Evolutionary conservation across 2,329 filamentous ascomycete genomes (phyloP), one percentile per base, ranked within the genome.

Genomic region (Fusarium anthophilum): DNA sequence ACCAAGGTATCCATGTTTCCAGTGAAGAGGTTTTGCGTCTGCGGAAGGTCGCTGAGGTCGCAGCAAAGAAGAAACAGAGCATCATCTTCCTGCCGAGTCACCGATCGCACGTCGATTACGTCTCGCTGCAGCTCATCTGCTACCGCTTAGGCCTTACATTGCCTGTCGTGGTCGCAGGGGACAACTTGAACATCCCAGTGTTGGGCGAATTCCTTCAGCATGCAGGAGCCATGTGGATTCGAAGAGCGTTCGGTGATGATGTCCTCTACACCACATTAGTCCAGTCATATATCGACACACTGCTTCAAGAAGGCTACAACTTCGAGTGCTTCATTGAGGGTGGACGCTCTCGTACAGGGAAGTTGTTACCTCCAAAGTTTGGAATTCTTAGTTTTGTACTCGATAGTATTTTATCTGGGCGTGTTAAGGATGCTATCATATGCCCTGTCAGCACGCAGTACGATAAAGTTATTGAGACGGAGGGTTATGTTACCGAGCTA

Each of bases 311-410:
- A 73, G 96, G 96, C 2, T 98, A 92, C 83, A 98, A 99, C 80
- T 90, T 99, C 55, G 96, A 98, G 82, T 99, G 96, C 82, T 99
- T 99, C 78, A 97, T 99, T 67, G 96, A 99, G 84, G 96, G 96
- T 22, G 95, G 96, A 3, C 89, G 96, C 24, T 98, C 95, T 38
- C 88, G 96, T 58, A 99, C 96, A 0, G 96, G 96, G 35, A 99
- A 99, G 83, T 88, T 99, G 6, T 83, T 99, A 18, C 92, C 95
- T 6, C 96, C 96, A 2, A 98, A 98, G 80, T 98, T 98, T 75
- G 96, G 96, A 15, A 98, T 99, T 67, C 85, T 99, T 35, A 94
- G 91, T 78, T 99, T 98, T 78, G 89, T 98, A 44, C 85, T 99
- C 24, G 96, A 99, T 76, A 97, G 94, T 76, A 87, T 99, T 20